Evolutionary conservation across 202 grass and related monocot species (phyloP).

Genomic region (Schoenoplectus tabernaemontani): DNA sequence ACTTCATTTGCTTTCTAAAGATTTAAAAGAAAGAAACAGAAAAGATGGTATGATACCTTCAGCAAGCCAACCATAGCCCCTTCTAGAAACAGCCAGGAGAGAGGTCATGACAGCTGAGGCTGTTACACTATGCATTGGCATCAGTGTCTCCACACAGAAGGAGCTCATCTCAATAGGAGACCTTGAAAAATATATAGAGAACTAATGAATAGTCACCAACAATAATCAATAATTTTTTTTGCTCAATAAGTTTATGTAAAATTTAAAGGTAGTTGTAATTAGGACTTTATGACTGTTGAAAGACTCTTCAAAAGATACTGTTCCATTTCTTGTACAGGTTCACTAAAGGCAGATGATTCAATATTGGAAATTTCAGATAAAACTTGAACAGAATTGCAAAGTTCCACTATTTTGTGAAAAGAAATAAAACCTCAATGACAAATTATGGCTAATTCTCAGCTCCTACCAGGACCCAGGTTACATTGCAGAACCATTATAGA

Average conservation of each 20-base stretch:
- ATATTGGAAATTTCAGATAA: too few relatives aligned
- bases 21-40: background rate
- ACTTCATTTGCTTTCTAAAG: background rate
- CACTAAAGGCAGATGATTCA: too few relatives aligned
- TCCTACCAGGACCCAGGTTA: too few relatives aligned
- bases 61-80: conserved; percentile 58
- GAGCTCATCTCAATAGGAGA: conserved; percentile 68
- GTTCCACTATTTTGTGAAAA: too few relatives aligned
- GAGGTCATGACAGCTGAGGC: conserved; percentile 83
- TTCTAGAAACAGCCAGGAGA: conserved; percentile 48
- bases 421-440: background rate
- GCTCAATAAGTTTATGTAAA: too few relatives aligned
- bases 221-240: too few relatives aligned
- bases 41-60: conserved; percentile 42
- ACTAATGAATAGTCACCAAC: background rate
- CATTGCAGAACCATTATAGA: too few relatives aligned
- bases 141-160: conserved; percentile 60
- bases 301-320: too few relatives aligned
- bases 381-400: too few relatives aligned
- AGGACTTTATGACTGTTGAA: too few relatives aligned
- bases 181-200: conserved; percentile 20
- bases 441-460: background rate
- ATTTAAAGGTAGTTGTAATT: too few relatives aligned
- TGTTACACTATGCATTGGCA: conserved; percentile 82
- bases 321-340: too few relatives aligned